Evolutionary conservation across 2,329 filamentous ascomycete genomes (phyloP).

Genomic region (Colletotrichum sp.): DNA sequence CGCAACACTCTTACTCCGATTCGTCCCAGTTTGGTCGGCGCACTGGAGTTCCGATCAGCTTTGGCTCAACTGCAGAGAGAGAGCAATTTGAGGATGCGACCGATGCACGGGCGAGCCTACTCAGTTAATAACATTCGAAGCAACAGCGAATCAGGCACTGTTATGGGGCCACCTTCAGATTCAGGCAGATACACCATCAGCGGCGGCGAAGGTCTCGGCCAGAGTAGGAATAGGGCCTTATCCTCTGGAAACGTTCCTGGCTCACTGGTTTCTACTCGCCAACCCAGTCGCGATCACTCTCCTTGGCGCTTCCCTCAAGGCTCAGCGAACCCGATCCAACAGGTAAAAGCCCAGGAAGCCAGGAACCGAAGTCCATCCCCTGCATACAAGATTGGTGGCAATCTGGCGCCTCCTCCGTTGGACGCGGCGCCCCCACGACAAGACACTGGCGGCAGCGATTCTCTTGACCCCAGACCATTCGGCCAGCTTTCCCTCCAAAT

Average conservation of each 20-base stretch:
- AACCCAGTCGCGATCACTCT: constrained; percentile 6
- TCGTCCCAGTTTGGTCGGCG: constrained; percentile 89
- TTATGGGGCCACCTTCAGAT: constrained; percentile 6
- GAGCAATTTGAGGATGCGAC: constrained; percentile 74
- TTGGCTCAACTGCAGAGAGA: constrained; percentile 86
- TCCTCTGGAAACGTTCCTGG: constrained; percentile 50
- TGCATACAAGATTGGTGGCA: constrained; percentile 43
- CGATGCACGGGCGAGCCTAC: constrained; percentile 69
- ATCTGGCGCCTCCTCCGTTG: constrained; percentile 45
- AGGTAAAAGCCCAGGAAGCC: constrained; percentile 12
- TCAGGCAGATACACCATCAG: constrained; percentile 17
- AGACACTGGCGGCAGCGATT: neutral
- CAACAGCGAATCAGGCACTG: constrained; percentile 14
- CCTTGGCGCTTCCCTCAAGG: constrained; percentile 15
- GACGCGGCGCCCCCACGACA: constrained; percentile 16
- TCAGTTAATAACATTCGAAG: constrained; percentile 32
- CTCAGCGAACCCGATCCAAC: constrained; percentile 2
- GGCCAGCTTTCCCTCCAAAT: constrained; percentile 50
- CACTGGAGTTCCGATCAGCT: constrained; percentile 90
- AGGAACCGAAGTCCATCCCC: constrained; percentile 33
- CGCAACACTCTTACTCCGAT: constrained; percentile 85
- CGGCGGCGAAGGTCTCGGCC: constrained; percentile 14
- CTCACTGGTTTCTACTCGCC: neutral
- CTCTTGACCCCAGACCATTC: neutral
- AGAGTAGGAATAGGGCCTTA: constrained; percentile 44